Percentiles rank a stretch among this genome's conserved stretches.
These are phyloP conservation scores for Solanum chacoense DNA, from an alignment of 305 asterid species.

Conservation along the genomic window DNA sequence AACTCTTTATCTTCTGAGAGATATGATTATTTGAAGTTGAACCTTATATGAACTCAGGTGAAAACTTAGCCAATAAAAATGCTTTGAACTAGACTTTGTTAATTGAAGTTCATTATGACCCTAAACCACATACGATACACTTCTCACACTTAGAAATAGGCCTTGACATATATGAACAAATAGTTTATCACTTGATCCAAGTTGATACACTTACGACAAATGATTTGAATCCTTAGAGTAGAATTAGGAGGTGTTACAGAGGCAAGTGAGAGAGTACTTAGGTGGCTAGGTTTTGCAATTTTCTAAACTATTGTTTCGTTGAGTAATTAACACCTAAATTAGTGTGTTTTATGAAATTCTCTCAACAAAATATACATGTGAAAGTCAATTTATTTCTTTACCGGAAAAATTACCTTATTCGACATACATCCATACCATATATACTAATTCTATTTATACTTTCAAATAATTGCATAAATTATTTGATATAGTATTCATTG, in stretches of 20 bases:
- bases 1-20: not conserved
- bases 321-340: not conserved
- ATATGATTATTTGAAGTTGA: not conserved
- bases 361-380: not conserved
- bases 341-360: not conserved
- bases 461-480: too few species aligned
- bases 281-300: not conserved
- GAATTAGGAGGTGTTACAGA: not conserved
- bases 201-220: not conserved
- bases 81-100: too few species aligned
- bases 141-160: not conserved
- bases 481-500: not conserved
- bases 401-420: too few species aligned
- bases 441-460: too few species aligned
- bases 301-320: not conserved
- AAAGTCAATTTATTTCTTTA: not conserved
- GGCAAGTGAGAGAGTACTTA: not conserved
- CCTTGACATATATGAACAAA: not conserved
- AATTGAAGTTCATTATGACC: too few species aligned
- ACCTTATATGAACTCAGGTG: not conserved
- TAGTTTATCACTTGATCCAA: not conserved
- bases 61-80: too few species aligned
- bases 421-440: not conserved
- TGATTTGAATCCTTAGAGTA: not conserved
- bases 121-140: not conserved